Conservation (phyloP, 202 grass and related monocot species). For the Cymbopogon flexuosus region DNA sequence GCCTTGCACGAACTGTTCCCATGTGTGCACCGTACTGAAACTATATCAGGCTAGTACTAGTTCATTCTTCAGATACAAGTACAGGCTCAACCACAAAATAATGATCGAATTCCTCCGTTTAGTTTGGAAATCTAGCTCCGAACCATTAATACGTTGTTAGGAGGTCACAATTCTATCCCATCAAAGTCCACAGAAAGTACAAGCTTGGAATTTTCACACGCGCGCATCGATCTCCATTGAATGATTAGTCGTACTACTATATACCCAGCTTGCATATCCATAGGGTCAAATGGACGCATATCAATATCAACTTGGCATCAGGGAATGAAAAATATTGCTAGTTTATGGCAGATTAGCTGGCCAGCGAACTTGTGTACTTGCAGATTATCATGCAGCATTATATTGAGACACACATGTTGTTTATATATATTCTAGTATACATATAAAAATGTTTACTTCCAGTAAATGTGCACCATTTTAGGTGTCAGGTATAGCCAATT, state of each 20-base stretch:
- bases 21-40: neutral
- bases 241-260: neutral
- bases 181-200: slow-evolving; percentile 10
- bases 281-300: neutral
- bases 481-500: too few species aligned
- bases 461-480: too few species aligned
- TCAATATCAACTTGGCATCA: slow-evolving; percentile 18
- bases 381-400: neutral
- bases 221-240: neutral
- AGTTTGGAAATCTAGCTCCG: neutral
- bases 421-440: too few species aligned
- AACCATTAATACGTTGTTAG: neutral
- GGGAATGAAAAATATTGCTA: slow-evolving; percentile 21
- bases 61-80: neutral
- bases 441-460: too few species aligned
- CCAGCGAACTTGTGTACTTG: neutral
- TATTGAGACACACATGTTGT: slow-evolving; percentile 10
- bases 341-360: slow-evolving; percentile 15
- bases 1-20: slow-evolving; percentile 21
- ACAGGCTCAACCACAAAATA: neutral
- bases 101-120: neutral
- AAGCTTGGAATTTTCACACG: slow-evolving; percentile 7
- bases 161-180: neutral
- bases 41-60: neutral
- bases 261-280: neutral